Percentiles rank a stretch among this genome's conserved stretches.
Evolutionary conservation across 192 early-diverging fungal genomes (phyloP).

Genomic region (Mortierella hygrophila): DNA sequence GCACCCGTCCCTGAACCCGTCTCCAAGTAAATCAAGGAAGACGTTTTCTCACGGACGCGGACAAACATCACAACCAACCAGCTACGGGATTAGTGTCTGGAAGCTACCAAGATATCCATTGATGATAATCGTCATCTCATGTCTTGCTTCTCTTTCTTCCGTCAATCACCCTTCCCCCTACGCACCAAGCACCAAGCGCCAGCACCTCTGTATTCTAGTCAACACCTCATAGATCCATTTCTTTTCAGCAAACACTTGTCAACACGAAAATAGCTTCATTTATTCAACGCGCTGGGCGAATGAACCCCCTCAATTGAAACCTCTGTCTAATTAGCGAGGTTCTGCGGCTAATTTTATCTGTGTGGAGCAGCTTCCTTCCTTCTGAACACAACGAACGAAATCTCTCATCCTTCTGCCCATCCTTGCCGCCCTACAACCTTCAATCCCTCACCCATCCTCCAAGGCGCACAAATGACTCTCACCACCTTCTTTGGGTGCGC

Average conservation of each 20-base stretch:
- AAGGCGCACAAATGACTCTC: conserved; percentile 64
- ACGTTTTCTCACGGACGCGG: neutral
- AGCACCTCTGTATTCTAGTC: neutral
- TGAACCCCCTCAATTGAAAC: neutral
- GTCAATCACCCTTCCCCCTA: neutral
- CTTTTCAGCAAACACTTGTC: neutral
- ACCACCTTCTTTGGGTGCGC: conserved; percentile 80
- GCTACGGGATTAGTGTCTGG: neutral
- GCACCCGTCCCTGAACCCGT: conserved; percentile 7
- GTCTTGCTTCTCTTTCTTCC: neutral
- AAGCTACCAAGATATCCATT: neutral
- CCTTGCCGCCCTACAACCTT: neutral
- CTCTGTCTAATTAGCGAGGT: neutral
- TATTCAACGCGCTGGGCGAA: neutral
- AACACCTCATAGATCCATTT: neutral
- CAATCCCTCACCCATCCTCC: neutral
- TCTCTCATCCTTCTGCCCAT: neutral
- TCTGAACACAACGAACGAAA: neutral
- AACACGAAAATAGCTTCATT: neutral
- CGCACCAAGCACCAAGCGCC: neutral
- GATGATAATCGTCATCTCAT: neutral
- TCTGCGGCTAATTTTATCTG: neutral
- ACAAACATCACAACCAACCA: neutral
- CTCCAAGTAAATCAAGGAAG: neutral
- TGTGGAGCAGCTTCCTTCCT: neutral